Evolutionary conservation across 2,329 filamentous ascomycete species (phyloP).

Genomic region (Fusarium hostae): DNA sequence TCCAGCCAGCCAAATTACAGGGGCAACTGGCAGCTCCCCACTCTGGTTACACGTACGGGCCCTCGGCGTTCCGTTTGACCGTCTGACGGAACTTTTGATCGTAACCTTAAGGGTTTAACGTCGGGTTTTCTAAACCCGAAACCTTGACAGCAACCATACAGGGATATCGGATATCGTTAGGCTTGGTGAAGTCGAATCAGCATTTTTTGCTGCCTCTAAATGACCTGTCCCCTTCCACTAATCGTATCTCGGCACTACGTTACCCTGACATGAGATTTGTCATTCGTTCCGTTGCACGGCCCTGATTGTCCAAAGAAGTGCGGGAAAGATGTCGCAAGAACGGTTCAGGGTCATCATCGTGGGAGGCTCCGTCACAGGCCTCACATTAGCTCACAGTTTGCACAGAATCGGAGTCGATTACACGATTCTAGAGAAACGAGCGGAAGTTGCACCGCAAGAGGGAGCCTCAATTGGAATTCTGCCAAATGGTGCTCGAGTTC

Average conservation of each 20-base stretch:
- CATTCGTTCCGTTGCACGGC: neutral
- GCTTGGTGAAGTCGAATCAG: too few species aligned
- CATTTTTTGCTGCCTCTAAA: neutral
- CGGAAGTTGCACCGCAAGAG: neutral
- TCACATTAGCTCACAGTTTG: neutral
- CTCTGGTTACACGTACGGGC: neutral
- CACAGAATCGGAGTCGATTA: neutral
- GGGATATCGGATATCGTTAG: too few species aligned
- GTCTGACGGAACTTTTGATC: neutral
- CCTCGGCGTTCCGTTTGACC: neutral
- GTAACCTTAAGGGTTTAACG: neutral
- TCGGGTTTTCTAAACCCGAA: too few species aligned
- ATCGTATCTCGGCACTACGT: neutral
- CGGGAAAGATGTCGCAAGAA: neutral
- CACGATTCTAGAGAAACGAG: neutral
- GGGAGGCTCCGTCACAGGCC: neutral
- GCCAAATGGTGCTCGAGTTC: neutral
- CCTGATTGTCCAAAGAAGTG: neutral
- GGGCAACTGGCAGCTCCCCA: neutral
- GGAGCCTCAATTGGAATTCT: neutral
- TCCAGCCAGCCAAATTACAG: too few species aligned
- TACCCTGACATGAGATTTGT: neutral
- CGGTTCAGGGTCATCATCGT: neutral
- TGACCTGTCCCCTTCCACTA: neutral
- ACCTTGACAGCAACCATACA: too few species aligned